Evolutionary conservation across 108 stramenopile genomes (phyloP).

Genomic region (Cyclotella choctawhatcheeana): DNA sequence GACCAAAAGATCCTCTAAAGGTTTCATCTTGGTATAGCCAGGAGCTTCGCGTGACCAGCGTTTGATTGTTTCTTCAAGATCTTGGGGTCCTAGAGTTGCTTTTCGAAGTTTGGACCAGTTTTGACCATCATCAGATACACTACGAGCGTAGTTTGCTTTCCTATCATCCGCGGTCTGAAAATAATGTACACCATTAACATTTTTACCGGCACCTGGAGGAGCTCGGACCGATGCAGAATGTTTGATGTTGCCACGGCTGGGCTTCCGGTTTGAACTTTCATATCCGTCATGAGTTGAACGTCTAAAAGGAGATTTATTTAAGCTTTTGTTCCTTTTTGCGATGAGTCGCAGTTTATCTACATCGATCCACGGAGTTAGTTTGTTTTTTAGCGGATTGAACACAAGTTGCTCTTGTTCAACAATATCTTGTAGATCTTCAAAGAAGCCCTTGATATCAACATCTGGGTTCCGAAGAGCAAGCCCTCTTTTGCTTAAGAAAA

Average conservation of each 20-base stretch:
- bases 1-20: constrained; percentile 35
- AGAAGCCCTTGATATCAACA: not conserved
- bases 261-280: too few relatives aligned
- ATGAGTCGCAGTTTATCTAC: too few relatives aligned
- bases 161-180: too few relatives aligned
- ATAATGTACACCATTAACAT: not conserved
- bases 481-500: not conserved
- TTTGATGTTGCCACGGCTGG: too few relatives aligned
- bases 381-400: constrained; percentile 52
- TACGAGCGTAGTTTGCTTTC: not conserved
- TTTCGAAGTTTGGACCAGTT: not conserved
- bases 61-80: constrained; percentile 19
- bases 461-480: not conserved
- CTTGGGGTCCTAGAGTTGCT: not conserved
- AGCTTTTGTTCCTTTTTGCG: not conserved
- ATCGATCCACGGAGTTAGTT: constrained; percentile 50
- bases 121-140: not conserved
- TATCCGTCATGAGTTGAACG: too few relatives aligned
- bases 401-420: constrained; percentile 43
- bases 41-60: constrained; percentile 41
- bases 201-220: not conserved
- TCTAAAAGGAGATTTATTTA: too few relatives aligned
- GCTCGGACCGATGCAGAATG: not conserved
- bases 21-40: constrained; percentile 17
- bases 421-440: not conserved